phyloP scores from a whole-genome alignment of 1,284 basidiomycete species.

The Amylostereum chailletii region DNA sequence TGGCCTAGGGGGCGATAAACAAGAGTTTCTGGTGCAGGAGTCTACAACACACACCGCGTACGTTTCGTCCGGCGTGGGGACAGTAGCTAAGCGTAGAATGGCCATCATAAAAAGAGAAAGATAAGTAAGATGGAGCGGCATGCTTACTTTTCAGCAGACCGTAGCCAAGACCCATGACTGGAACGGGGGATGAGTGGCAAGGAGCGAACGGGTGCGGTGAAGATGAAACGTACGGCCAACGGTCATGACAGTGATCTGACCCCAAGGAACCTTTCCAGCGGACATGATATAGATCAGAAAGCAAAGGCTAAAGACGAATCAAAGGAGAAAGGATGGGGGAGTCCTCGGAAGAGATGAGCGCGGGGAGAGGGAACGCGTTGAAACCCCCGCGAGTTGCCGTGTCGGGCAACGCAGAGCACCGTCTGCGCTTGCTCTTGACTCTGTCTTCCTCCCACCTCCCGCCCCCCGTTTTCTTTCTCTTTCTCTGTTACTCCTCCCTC shows the following conservation, averaged over 20 bases:
- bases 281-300: not conserved
- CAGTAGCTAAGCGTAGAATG: constrained; percentile 35
- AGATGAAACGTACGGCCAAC: constrained; percentile 34
- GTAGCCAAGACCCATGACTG: constrained; percentile 58
- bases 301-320: too few relatives aligned
- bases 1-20: constrained; percentile 30
- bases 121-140: not conserved
- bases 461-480: not conserved
- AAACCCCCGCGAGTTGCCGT: not conserved
- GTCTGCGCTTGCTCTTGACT: too few relatives aligned
- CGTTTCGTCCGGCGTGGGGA: constrained; percentile 47
- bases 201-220: not conserved
- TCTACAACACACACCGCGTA: constrained; percentile 34
- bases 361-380: not conserved
- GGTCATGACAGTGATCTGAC: constrained; percentile 28
- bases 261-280: constrained; percentile 18
- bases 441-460: not conserved
- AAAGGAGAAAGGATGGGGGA: too few relatives aligned
- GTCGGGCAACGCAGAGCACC: not conserved
- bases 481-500: constrained; percentile 3
- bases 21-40: not conserved
- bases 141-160: constrained; percentile 54
- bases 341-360: too few relatives aligned
- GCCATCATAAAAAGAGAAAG: not conserved
- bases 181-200: not conserved